Percentiles rank a stretch among this genome's conserved stretches.
Evolutionary conservation across 768 basidiomycete species (phyloP).

Genomic region (Hydnomerulius pinastri): DNA sequence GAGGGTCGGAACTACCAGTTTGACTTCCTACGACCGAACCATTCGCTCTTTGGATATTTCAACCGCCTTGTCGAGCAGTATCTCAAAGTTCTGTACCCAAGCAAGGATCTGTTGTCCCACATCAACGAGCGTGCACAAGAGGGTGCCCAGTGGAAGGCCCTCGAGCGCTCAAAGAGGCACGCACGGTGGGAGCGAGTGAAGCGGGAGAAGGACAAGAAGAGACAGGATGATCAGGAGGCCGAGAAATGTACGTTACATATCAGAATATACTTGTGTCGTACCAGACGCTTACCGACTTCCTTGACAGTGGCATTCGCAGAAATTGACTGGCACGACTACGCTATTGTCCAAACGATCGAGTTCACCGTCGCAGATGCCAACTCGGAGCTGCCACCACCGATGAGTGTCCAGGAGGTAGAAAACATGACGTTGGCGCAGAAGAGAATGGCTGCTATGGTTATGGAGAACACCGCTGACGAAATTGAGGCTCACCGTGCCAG

Average conservation of each 20-base stretch:
- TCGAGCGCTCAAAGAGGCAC: slow-evolving; percentile 74
- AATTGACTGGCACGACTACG: slow-evolving; percentile 99
- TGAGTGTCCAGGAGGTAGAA: slow-evolving; percentile 92
- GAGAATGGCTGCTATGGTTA: slow-evolving; percentile 97
- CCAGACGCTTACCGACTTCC: slow-evolving; percentile 7
- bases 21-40: slow-evolving; percentile 93
- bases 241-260: slow-evolving; percentile 67
- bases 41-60: slow-evolving; percentile 96
- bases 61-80: slow-evolving; percentile 98
- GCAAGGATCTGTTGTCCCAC: slow-evolving; percentile 68
- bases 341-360: slow-evolving; percentile 96
- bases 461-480: slow-evolving; percentile 90
- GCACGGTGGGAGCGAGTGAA: slow-evolving; percentile 89
- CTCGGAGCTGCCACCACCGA: slow-evolving; percentile 93
- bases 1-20: slow-evolving; percentile 98
- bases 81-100: slow-evolving; percentile 84
- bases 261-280: neutral
- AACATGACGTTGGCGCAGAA: slow-evolving; percentile 97
- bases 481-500: slow-evolving; percentile 79
- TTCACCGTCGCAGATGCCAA: slow-evolving; percentile 92
- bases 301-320: slow-evolving; percentile 84
- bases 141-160: slow-evolving; percentile 71
- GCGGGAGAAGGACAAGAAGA: slow-evolving; percentile 81
- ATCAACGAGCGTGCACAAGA: slow-evolving; percentile 70
- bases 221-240: slow-evolving; percentile 90